phyloP scores from a whole-genome alignment of 148 eudicot species.

The Dianthus caryophyllus region DNA sequence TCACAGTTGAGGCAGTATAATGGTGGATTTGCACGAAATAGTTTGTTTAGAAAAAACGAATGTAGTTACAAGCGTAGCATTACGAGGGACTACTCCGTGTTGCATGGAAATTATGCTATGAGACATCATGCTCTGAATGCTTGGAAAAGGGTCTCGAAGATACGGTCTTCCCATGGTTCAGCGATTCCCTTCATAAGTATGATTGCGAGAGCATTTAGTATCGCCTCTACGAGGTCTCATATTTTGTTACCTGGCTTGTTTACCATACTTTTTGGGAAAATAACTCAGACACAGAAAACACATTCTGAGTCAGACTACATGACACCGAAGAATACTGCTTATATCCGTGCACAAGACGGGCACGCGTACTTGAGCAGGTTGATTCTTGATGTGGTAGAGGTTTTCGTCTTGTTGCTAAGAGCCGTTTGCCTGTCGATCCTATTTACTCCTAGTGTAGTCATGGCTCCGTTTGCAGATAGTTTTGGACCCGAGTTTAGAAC shows the following conservation, averaged over 20 bases:
- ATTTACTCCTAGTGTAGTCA: conserved; percentile 76
- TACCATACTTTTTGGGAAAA: conserved; percentile 50
- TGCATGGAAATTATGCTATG: conserved; percentile 30
- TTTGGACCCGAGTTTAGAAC: conserved; percentile 61
- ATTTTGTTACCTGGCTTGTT: conserved; percentile 65
- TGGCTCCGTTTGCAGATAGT: conserved; percentile 85
- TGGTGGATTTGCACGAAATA: conserved; percentile 27
- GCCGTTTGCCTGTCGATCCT: conserved; percentile 58
- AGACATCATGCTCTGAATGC: conserved; percentile 58
- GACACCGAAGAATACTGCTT: conserved; percentile 44
- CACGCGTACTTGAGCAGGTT: conserved; percentile 50
- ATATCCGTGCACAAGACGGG: conserved; percentile 63
- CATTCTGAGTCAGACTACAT: conserved; percentile 45
- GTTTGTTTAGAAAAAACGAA: conserved; percentile 21
- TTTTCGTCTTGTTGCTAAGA: conserved; percentile 60
- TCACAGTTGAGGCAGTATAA: conserved; percentile 31
- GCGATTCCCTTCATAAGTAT: conserved; percentile 34
- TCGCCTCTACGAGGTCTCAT: conserved; percentile 66
- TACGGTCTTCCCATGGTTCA: conserved; percentile 22
- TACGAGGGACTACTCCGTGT: conserved; percentile 32
- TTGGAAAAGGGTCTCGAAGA: conserved; percentile 54
- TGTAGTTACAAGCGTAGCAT: conserved; percentile 27
- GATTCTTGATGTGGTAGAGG: conserved; percentile 47
- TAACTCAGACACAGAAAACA: conserved; percentile 40
- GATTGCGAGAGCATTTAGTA: conserved; percentile 72